Evolutionary conservation across 1,284 basidiomycete species (phyloP).

Genomic region (Puccinia triticina): DNA sequence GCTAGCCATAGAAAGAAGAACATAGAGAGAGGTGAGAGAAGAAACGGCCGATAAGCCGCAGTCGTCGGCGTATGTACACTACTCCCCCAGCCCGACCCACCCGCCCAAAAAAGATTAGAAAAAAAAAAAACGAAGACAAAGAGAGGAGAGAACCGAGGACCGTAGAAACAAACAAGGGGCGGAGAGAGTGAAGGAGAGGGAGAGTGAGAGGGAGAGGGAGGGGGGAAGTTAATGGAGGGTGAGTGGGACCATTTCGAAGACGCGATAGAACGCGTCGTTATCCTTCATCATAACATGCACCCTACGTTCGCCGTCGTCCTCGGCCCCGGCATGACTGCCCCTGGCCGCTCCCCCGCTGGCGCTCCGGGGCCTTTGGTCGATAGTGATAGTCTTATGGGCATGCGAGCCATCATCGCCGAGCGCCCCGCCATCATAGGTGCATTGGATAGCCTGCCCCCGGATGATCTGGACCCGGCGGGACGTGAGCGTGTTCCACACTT

Average conservation of each 20-base stretch:
- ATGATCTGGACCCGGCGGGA: conserved; percentile 89
- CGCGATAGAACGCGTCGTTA: conserved; percentile 21
- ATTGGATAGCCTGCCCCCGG: conserved; percentile 75
- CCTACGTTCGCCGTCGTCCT: conserved; percentile 20
- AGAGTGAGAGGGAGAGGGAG: not conserved
- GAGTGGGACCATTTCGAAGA: conserved; percentile 42
- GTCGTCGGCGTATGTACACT: too few relatives aligned
- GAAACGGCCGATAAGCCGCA: too few relatives aligned
- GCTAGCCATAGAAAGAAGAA: too few relatives aligned
- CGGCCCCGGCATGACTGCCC: not conserved
- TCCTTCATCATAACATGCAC: conserved; percentile 41
- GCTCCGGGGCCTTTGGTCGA: too few relatives aligned
- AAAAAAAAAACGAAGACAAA: too few relatives aligned
- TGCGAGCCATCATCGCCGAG: conserved; percentile 37
- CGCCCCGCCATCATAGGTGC: conserved; percentile 65
- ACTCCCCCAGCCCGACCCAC: too few relatives aligned
- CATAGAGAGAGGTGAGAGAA: too few relatives aligned
- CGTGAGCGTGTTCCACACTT: conserved; percentile 81
- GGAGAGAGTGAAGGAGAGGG: not conserved
- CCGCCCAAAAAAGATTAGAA: too few relatives aligned
- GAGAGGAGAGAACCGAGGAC: too few relatives aligned
- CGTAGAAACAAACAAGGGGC: not conserved
- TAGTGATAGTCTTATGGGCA: not conserved
- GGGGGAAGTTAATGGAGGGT: conserved; percentile 2
- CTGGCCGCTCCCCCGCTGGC: not conserved